Conservation (phyloP, 805 yeast genomes). For the Candida gorgasii region DNA sequence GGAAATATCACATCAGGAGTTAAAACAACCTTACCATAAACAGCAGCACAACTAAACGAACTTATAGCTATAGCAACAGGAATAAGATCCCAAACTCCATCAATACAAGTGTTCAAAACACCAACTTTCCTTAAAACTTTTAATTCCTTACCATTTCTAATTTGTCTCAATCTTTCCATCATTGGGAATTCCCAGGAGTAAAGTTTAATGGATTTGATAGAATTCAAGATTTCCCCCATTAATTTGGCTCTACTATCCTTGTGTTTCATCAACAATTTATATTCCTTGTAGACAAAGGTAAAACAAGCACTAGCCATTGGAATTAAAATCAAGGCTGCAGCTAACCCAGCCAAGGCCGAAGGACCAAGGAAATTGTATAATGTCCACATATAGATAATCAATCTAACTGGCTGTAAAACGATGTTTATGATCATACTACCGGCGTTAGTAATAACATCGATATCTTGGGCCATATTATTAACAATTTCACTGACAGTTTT, state of each 20-base stretch:
- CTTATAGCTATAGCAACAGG: constrained; percentile 39
- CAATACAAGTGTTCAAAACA: constrained; percentile 30
- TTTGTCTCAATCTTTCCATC: constrained; percentile 29
- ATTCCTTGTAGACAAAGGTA: constrained; percentile 13
- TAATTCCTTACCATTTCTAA: constrained; percentile 40
- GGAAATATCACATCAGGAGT: constrained; percentile 42
- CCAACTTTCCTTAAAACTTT: constrained; percentile 29
- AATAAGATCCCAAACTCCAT: constrained; percentile 39
- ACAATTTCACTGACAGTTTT: constrained; percentile 37
- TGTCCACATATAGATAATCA: constrained; percentile 28
- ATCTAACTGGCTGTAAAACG: constrained; percentile 25
- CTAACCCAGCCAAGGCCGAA: constrained; percentile 39
- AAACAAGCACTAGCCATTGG: constrained; percentile 30
- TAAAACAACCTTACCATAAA: constrained; percentile 24
- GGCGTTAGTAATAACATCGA: constrained; percentile 18
- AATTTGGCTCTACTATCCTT: constrained; percentile 39
- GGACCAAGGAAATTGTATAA: constrained; percentile 35
- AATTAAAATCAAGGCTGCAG: constrained; percentile 30
- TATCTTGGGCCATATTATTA: constrained; percentile 34
- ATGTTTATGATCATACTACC: constrained; percentile 20
- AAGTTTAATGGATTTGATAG: constrained; percentile 40
- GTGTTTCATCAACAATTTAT: constrained; percentile 25
- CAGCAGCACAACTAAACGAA: constrained; percentile 29
- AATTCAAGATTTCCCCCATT: constrained; percentile 38
- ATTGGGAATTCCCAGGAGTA: constrained; percentile 46